These are phyloP conservation scores for Sporothrix brunneoviolacea DNA, from an alignment of 2,329 filamentous ascomycete genomes.

Conservation along the genomic window DNA sequence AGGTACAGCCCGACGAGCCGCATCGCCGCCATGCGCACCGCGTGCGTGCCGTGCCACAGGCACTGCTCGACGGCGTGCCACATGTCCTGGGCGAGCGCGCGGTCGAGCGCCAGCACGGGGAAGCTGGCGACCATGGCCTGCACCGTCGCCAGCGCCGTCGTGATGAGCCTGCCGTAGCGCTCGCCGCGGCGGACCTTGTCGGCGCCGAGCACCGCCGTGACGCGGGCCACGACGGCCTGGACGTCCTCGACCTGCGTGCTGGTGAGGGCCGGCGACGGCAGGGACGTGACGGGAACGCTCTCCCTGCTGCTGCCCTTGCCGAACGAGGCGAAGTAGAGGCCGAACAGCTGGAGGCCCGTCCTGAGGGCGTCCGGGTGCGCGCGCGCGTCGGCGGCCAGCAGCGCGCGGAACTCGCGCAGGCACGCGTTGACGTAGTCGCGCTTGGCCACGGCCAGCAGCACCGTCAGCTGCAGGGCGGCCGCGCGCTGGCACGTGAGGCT, in stretches of 20 bases:
- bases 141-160: constrained; percentile 64
- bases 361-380: constrained; percentile 63
- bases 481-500: constrained; percentile 78
- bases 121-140: constrained; percentile 61
- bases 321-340: constrained; percentile 70
- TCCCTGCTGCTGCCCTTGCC: not conserved
- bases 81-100: constrained; percentile 41
- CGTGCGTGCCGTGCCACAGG: constrained; percentile 63
- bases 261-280: constrained; percentile 21
- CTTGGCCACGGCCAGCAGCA: constrained; percentile 73
- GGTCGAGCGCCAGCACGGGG: constrained; percentile 56
- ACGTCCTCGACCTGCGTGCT: constrained; percentile 62
- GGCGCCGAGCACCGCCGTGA: constrained; percentile 46
- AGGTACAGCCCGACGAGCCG: constrained; percentile 72
- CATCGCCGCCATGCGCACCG: constrained; percentile 71
- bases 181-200: constrained; percentile 50
- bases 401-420: constrained; percentile 62
- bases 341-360: constrained; percentile 62
- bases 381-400: constrained; percentile 48
- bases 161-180: constrained; percentile 48
- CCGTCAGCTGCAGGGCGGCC: constrained; percentile 71
- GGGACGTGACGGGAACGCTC: not conserved
- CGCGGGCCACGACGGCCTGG: constrained; percentile 51
- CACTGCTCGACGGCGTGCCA: constrained; percentile 66
- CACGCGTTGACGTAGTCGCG: constrained; percentile 65